Conservation (phyloP, 371 early-diverging fungal genomes). For the Mucor sp. region DNA sequence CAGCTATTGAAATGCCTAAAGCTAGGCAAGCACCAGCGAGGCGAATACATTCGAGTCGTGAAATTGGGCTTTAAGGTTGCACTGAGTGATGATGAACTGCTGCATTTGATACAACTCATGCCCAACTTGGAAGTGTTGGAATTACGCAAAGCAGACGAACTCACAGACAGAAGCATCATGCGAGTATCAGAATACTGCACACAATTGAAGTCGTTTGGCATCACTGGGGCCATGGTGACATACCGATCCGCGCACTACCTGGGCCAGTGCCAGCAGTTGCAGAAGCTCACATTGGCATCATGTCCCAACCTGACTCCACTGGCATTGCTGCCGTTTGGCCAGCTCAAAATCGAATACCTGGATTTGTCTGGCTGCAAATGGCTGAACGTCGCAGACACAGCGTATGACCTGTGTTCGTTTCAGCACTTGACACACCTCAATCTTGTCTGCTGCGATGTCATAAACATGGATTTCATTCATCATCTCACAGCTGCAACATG, state of each 20-base stretch:
- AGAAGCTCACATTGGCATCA: slow-evolving; percentile 28
- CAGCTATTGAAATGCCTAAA: slow-evolving; percentile 24
- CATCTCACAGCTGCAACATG: slow-evolving; percentile 9
- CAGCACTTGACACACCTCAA: slow-evolving; percentile 31
- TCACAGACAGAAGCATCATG: slow-evolving; percentile 44
- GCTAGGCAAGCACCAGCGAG: slow-evolving; percentile 16
- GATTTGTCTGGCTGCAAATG: slow-evolving; percentile 46
- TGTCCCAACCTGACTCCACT: slow-evolving; percentile 31
- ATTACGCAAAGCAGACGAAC: slow-evolving; percentile 21
- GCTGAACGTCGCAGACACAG: slow-evolving; percentile 46
- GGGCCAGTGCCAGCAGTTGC: slow-evolving; percentile 27
- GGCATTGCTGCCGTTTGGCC: slow-evolving; percentile 38
- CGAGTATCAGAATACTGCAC: slow-evolving; percentile 27
- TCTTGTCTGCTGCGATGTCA: slow-evolving; percentile 37
- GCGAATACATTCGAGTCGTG: slow-evolving; percentile 20
- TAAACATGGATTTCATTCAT: slow-evolving; percentile 24
- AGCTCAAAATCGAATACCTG: slow-evolving; percentile 34
- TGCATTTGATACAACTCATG: slow-evolving; percentile 20
- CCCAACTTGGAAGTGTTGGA: slow-evolving; percentile 42
- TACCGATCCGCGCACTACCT: slow-evolving; percentile 45
- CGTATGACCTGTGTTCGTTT: slow-evolving; percentile 34
- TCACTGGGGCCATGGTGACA: slow-evolving; percentile 29
- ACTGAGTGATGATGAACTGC: slow-evolving; percentile 30
- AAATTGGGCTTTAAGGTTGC: slow-evolving; percentile 14
- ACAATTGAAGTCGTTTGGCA: slow-evolving; percentile 29